Conservation (phyloP, 2,329 filamentous ascomycete species). For the Fusarium oxysporum region DNA sequence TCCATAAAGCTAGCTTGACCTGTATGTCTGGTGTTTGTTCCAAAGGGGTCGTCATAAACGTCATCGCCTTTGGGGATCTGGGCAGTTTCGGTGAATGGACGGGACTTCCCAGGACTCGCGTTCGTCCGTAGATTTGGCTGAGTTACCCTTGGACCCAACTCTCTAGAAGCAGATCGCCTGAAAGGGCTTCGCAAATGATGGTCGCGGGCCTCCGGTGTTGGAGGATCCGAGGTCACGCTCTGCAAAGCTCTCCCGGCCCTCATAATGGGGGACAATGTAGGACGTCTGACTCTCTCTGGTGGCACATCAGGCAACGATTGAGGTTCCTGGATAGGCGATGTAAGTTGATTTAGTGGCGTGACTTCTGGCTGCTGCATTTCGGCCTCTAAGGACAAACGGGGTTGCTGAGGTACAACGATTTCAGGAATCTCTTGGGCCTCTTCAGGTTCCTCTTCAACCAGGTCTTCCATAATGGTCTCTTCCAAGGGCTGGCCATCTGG, state of each 20-base stretch:
- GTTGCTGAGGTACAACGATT: slow-evolving; percentile 15
- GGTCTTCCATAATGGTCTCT: slow-evolving; percentile 25
- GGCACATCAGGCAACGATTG: slow-evolving; percentile 48
- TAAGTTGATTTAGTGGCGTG: slow-evolving; percentile 53
- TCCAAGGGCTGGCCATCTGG: slow-evolving; percentile 12
- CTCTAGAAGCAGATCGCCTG: slow-evolving; percentile 54
- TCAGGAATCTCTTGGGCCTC: slow-evolving; percentile 21
- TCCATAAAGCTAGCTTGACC: slow-evolving; percentile 50
- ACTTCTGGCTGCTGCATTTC: slow-evolving; percentile 43
- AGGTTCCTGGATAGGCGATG: slow-evolving; percentile 52
- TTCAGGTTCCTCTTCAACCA: slow-evolving; percentile 21
- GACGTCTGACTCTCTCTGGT: slow-evolving; percentile 52
- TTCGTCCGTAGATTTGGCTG: slow-evolving; percentile 43
- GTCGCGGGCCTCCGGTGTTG: slow-evolving; percentile 65
- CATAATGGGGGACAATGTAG: slow-evolving; percentile 68
- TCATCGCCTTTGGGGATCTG: slow-evolving; percentile 26
- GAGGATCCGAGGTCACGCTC: slow-evolving; percentile 68
- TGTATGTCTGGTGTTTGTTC: slow-evolving; percentile 38
- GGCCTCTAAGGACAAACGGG: slow-evolving; percentile 20
- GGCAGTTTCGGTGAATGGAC: slow-evolving; percentile 16
- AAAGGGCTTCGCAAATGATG: slow-evolving; percentile 68
- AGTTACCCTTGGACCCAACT: slow-evolving; percentile 48
- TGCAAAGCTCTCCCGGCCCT: slow-evolving; percentile 67
- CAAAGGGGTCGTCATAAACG: slow-evolving; percentile 48
- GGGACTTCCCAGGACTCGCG: slow-evolving; percentile 47